A percentile compares a stretch with the other conserved stretches of the same genome.
Conservation (phyloP, 1,284 basidiomycete species). For the Leccinum pachyderme region DNA sequence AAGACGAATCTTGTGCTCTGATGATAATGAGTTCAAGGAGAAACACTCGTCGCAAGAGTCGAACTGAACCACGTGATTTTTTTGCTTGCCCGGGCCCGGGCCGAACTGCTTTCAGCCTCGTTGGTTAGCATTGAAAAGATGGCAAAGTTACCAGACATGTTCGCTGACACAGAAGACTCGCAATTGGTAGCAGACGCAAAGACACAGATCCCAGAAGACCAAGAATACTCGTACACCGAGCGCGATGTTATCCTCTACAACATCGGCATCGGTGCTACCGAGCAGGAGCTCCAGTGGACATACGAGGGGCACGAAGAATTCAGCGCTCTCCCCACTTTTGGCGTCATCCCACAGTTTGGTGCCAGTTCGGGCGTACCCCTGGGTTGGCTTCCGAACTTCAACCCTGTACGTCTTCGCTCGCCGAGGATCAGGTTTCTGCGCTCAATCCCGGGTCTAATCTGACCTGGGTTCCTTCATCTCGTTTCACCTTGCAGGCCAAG, state of each 20-base stretch:
- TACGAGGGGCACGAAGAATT: constrained; percentile 92
- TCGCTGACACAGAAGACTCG: constrained; percentile 83
- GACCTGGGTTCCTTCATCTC: neutral
- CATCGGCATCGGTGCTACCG: constrained; percentile 93
- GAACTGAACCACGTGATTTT: constrained; percentile 1
- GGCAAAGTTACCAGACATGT: constrained; percentile 44
- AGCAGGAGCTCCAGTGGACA: constrained; percentile 88
- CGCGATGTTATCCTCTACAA: constrained; percentile 96
- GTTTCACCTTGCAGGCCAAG: constrained; percentile 64
- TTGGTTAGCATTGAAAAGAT: constrained; percentile 13
- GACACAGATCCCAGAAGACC: constrained; percentile 52
- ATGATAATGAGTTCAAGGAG: constrained; percentile 27
- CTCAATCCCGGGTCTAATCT: neutral
- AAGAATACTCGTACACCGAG: constrained; percentile 78
- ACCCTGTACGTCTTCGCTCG: constrained; percentile 58
- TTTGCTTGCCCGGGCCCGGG: neutral
- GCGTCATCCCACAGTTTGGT: constrained; percentile 91
- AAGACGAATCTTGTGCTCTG: constrained; percentile 71
- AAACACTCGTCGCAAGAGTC: neutral
- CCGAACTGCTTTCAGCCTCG: neutral
- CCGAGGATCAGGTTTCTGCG: neutral
- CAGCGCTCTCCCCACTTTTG: constrained; percentile 87
- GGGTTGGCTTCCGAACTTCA: constrained; percentile 93
- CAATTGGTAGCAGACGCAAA: constrained; percentile 84
- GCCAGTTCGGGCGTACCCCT: constrained; percentile 63